These are phyloP conservation scores for Cryptococcus sp. DNA, from an alignment of 1,284 basidiomycete genomes.

Conservation along the genomic window DNA sequence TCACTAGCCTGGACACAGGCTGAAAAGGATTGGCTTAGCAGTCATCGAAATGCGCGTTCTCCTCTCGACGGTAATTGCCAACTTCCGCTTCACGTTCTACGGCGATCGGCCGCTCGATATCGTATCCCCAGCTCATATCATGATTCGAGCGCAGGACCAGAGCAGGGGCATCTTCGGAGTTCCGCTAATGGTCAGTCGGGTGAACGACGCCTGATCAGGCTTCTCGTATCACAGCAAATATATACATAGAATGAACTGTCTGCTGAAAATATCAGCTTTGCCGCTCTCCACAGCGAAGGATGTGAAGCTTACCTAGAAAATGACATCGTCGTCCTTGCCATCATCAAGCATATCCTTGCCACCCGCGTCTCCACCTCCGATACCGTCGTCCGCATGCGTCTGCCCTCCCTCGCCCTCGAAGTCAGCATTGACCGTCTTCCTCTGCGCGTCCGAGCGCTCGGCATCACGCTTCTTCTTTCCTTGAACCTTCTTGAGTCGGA, in stretches of 20 bases:
- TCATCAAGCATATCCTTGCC: conserved; percentile 69
- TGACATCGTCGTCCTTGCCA: conserved; percentile 83
- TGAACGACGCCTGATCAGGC: no score
- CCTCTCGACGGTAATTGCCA: conserved; percentile 2
- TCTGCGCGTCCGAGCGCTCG: conserved; percentile 33
- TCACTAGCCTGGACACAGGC: background rate
- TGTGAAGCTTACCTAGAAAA: conserved; percentile 63
- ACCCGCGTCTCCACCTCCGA: conserved; percentile 46
- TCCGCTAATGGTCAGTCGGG: no score
- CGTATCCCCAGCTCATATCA: conserved; percentile 11
- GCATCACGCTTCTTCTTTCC: conserved; percentile 90
- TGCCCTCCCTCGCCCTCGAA: conserved; percentile 48
- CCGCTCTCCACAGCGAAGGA: no score
- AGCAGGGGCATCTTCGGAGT: background rate
- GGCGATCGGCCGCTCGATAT: conserved; percentile 9
- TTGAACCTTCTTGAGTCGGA: conserved; percentile 94
- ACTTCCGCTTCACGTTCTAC: conserved; percentile 1
- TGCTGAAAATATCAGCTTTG: no score
- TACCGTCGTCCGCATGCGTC: conserved; percentile 51
- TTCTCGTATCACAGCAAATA: no score
- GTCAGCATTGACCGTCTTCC: conserved; percentile 34
- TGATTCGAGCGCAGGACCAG: conserved; percentile 11
- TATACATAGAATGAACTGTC: no score
- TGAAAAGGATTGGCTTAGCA: background rate
- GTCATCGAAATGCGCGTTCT: conserved; percentile 10